Base-by-base conservation (phyloP, 192 early-diverging fungal genomes). In the Backusella australiensis region DNA sequence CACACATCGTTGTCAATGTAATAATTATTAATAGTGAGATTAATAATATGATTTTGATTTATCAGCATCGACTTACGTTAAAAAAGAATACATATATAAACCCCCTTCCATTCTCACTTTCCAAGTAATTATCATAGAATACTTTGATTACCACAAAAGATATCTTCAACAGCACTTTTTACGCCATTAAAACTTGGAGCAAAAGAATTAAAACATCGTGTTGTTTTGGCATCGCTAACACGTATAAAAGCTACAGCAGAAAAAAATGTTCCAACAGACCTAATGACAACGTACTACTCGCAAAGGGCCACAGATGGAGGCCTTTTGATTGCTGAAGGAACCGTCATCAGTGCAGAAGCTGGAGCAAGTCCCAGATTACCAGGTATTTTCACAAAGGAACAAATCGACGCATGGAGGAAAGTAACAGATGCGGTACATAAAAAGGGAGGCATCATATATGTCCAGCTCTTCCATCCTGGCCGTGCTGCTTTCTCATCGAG, bases 371-470 rank as follows among this genome's bases (percentile, higher is more conserved):
- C 69, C 1, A 39, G 26, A 32, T 69, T 73, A 6, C 80, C 83
- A 39, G 81, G 69, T 19, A 80, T 86, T 23, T 77, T 77, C 56
- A 85, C 77, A 14, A 32, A 73, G 2, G 81, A 81, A 1, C 88
- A 88, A 44, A 76, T 82, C 0, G 72, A 65, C 14, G 82, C 56
- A 5, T 91, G 89, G 90, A 86, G 83, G 44, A 39, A 76, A 59
- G 56, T 82, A 29, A 90, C 89, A 15, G 80, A 87, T 23, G 86
- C 85, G 9, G 89, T 90, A 9, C 87, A 90, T 72, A 80, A 71
- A 11, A 80, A 87, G 67, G 89, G 86, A 9, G 84, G 86, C 17
- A 67, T 77, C 77, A 89, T 90, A 44, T 90, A 76, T 72, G 67
- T 78, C 11, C 90, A 91, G 76, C 72, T 91, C 44, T 91, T 38